Conservation (phyloP, 164 flowering plant genomes). For the Stephania yunnanensis region DNA sequence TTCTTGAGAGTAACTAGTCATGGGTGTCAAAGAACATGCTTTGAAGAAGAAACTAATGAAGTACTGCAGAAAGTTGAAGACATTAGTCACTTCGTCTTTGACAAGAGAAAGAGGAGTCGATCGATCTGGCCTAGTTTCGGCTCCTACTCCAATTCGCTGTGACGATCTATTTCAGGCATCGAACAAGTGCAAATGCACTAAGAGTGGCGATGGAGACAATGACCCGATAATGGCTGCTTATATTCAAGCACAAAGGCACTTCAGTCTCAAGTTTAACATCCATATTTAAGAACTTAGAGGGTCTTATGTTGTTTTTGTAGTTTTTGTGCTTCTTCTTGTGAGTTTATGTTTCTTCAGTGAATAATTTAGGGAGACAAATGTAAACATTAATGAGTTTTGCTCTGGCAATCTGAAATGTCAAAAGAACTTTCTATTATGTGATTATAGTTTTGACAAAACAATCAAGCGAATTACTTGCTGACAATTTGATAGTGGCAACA, state of each 20-base stretch:
- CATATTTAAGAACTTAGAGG: conserved; percentile 6
- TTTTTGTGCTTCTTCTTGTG: background rate
- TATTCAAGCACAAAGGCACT: conserved; percentile 30
- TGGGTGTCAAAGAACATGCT: conserved; percentile 14
- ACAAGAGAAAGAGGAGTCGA: background rate
- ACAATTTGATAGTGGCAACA: background rate
- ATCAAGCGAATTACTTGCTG: background rate
- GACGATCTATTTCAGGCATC: conserved; percentile 28
- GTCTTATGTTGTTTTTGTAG: background rate
- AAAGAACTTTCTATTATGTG: background rate
- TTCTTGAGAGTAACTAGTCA: background rate
- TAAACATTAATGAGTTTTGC: background rate
- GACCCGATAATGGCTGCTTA: conserved; percentile 20
- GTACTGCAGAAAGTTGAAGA: conserved; percentile 21
- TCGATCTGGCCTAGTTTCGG: background rate
- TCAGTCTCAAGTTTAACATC: conserved; percentile 25
- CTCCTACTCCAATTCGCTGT: conserved; percentile 19
- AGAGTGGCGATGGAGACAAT: background rate
- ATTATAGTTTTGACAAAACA: background rate
- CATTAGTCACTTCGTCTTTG: conserved; percentile 4
- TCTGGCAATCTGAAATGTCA: background rate
- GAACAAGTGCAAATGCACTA: background rate
- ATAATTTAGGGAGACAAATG: background rate
- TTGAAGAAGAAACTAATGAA: conserved; percentile 25
- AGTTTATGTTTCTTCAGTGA: background rate